Evolutionary conservation across 2,329 filamentous ascomycete species (phyloP).

Genomic region (Sporothrix phasma): DNA sequence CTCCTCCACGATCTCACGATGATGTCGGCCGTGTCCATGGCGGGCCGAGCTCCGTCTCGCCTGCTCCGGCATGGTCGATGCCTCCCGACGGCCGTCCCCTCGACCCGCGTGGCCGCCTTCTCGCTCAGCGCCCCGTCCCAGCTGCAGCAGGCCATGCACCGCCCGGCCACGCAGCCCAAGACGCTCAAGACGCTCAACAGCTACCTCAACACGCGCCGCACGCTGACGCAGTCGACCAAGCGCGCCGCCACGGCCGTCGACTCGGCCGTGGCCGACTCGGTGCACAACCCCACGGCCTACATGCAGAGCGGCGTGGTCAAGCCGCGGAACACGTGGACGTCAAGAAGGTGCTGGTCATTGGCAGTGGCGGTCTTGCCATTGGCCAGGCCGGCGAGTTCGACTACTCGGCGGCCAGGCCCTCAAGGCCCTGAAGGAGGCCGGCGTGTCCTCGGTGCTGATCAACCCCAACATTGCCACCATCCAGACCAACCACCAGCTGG

Average conservation of each 20-base stretch:
- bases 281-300: conserved; percentile 41
- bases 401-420: conserved; percentile 94
- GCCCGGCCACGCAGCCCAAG: conserved; percentile 19
- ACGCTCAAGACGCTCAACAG: conserved; percentile 2
- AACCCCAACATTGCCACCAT: conserved; percentile 99
- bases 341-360: conserved; percentile 95
- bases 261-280: conserved; percentile 24
- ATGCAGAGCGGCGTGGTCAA: conserved; percentile 79
- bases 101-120: conserved; percentile 31
- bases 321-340: conserved; percentile 73
- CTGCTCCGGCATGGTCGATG: conserved; percentile 46
- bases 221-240: conserved; percentile 38
- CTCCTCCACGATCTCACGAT: conserved; percentile 8
- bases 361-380: conserved; percentile 89
- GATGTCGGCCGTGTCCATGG: conserved; percentile 32
- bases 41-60: conserved; percentile 45
- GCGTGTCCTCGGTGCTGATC: conserved; percentile 94
- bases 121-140: conserved; percentile 11
- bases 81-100: conserved; percentile 36
- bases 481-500: conserved; percentile 92
- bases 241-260: conserved; percentile 33
- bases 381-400: conserved; percentile 97
- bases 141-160: conserved; percentile 27
- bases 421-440: conserved; percentile 94
- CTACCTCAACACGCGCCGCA: conserved; percentile 23